Conservation (phyloP, 108 stramenopile genomes). For the Nitzschia putrida region DNA sequence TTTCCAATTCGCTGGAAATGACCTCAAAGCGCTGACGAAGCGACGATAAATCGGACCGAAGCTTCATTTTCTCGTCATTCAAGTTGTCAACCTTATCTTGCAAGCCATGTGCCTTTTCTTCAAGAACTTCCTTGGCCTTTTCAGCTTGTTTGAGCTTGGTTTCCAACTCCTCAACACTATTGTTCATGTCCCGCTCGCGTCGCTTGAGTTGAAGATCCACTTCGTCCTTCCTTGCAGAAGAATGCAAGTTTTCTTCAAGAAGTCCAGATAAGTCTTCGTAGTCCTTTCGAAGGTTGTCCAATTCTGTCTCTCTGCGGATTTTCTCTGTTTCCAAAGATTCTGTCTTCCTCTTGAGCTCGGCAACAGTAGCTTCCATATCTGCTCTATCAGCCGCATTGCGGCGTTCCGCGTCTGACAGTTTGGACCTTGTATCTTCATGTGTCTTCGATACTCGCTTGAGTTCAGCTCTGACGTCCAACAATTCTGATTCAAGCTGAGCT, state of each 20-base stretch:
- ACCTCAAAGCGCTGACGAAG: constrained; percentile 19
- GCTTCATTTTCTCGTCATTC: constrained; percentile 38
- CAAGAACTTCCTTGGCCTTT: constrained; percentile 24
- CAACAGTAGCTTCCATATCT: constrained; percentile 1
- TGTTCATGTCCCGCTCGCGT: constrained; percentile 22
- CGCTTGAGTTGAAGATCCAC: constrained; percentile 17
- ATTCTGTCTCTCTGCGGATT: constrained; percentile 31
- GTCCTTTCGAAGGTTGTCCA: constrained; percentile 28
- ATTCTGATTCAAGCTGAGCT: constrained; percentile 10
- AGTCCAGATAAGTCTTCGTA: constrained; percentile 30
- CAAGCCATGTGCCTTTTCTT: constrained; percentile 23
- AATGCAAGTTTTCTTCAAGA: constrained; percentile 36
- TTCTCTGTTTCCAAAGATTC: constrained; percentile 20
- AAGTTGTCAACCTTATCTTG: constrained; percentile 21
- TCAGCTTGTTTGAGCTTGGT: constrained; percentile 17
- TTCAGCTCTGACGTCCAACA: constrained; percentile 9
- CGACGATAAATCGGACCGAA: constrained; percentile 19
- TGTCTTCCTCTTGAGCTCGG: constrained; percentile 12
- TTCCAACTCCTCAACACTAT: constrained; percentile 17
- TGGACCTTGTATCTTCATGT: constrained; percentile 17
- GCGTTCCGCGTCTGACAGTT: constrained; percentile 21
- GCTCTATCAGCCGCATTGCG: constrained; percentile 1
- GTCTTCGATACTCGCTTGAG: not conserved
- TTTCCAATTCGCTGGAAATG: constrained; percentile 13
- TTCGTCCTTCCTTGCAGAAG: constrained; percentile 26